Conservation (phyloP, 495 filamentous ascomycete species). For the Podospora conica region DNA sequence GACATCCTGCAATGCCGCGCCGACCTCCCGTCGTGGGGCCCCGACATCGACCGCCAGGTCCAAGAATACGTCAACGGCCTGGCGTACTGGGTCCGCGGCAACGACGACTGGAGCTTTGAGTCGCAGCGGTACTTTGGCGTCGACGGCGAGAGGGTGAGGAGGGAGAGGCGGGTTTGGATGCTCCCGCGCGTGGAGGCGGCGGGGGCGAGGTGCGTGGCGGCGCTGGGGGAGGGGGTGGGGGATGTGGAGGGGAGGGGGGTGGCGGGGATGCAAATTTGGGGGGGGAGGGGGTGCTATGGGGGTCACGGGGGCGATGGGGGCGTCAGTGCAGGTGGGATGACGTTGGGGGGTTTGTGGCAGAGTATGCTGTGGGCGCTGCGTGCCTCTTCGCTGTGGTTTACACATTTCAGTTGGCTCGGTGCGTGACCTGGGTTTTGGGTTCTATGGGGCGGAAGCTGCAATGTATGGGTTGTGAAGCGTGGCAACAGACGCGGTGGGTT, state of each 20-base stretch:
- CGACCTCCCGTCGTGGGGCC: not conserved
- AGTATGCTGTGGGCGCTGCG: too few species aligned
- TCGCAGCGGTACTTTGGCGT: constrained; percentile 9
- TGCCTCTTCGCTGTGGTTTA: too few species aligned
- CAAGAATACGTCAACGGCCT: not conserved
- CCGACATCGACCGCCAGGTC: not conserved
- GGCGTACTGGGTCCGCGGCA: not conserved
- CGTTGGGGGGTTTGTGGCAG: not conserved
- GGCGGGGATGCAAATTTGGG: constrained; percentile 6
- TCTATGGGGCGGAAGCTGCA: too few species aligned
- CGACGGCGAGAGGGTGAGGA: not conserved
- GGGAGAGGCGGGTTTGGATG: not conserved
- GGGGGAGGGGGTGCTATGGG: not conserved
- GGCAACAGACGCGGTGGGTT: too few species aligned
- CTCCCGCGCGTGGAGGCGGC: not conserved
- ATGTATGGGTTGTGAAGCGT: too few species aligned
- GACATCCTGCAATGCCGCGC: not conserved
- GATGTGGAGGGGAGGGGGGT: not conserved
- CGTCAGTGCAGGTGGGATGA: not conserved
- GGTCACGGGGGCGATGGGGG: too few species aligned
- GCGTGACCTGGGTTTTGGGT: too few species aligned
- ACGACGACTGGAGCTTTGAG: constrained; percentile 8
- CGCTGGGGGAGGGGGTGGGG: not conserved
- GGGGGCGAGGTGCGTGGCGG: not conserved
- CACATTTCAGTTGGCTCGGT: too few species aligned